Evolutionary conservation across 768 basidiomycete species (phyloP).

Genomic region (Holtermannia corniformis): DNA sequence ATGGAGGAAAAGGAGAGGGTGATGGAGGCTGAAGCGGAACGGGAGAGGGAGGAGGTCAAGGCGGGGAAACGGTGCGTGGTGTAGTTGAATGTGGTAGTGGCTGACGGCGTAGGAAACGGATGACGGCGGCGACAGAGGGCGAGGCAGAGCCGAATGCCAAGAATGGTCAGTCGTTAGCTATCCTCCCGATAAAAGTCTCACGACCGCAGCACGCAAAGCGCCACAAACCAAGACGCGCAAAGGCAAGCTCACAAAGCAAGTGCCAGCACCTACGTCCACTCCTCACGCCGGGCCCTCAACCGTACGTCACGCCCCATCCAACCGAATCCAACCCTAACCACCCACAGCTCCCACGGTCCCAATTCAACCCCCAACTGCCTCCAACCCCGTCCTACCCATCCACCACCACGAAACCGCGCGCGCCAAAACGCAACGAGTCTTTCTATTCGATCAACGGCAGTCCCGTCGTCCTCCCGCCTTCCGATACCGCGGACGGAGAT

Average conservation of each 20-base stretch:
- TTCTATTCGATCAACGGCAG: conserved; percentile 76
- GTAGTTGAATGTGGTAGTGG: not conserved
- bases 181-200: conserved; percentile 4
- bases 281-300: not conserved
- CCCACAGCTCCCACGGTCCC: conserved; percentile 26
- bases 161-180: conserved; percentile 8
- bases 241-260: not conserved
- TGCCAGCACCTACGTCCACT: not conserved
- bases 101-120: conserved; percentile 8
- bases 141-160: conserved; percentile 4
- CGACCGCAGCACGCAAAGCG: conserved; percentile 4
- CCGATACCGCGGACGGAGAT: conserved; percentile 24
- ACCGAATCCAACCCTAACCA: conserved; percentile 1
- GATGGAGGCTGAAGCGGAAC: conserved; percentile 13
- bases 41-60: conserved; percentile 18
- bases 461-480: conserved; percentile 63
- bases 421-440: conserved; percentile 52
- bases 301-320: not conserved
- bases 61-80: conserved; percentile 31
- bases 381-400: conserved; percentile 51
- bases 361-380: conserved; percentile 59
- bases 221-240: not conserved
- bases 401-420: conserved; percentile 47
- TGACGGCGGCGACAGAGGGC: conserved; percentile 1
- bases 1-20: conserved; percentile 23